Percentiles rank a stretch among this genome's conserved stretches.
These are phyloP conservation scores for Glarea lozoyensis DNA, from an alignment of 495 filamentous ascomycete genomes.

Conservation along the genomic window DNA sequence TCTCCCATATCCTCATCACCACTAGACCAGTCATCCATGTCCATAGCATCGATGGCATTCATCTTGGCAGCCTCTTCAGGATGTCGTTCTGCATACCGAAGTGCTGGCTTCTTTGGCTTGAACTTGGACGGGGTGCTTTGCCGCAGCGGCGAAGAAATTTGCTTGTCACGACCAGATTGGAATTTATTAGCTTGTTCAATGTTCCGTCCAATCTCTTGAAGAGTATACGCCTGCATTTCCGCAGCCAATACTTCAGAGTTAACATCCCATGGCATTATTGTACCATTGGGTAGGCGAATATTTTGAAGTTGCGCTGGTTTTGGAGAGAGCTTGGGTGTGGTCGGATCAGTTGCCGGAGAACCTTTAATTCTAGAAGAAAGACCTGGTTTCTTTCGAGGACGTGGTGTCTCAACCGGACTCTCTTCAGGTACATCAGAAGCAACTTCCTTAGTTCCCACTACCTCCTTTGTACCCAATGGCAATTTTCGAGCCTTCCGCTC, in stretches of 20 bases:
- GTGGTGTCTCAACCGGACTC: not conserved
- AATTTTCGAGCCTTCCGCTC: constrained; percentile 25
- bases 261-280: constrained; percentile 28
- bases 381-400: constrained; percentile 14
- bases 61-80: constrained; percentile 24
- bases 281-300: constrained; percentile 27
- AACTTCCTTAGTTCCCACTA: not conserved
- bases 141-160: constrained; percentile 14
- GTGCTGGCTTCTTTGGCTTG: constrained; percentile 36
- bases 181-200: constrained; percentile 21
- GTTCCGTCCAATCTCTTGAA: constrained; percentile 38
- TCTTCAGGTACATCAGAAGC: not conserved
- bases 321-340: not conserved
- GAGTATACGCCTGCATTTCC: constrained; percentile 39
- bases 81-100: constrained; percentile 39
- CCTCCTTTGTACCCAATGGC: not conserved
- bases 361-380: constrained; percentile 2
- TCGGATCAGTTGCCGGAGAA: not conserved
- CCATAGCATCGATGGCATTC: constrained; percentile 10
- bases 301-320: constrained; percentile 3
- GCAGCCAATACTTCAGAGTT: constrained; percentile 35
- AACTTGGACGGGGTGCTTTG: constrained; percentile 21
- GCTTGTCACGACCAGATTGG: not conserved
- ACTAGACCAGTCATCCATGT: constrained; percentile 19
- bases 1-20: constrained; percentile 29